These are phyloP conservation scores for Phylloporus arenicola DNA, from an alignment of 768 basidiomycete genomes.

Conservation along the genomic window DNA sequence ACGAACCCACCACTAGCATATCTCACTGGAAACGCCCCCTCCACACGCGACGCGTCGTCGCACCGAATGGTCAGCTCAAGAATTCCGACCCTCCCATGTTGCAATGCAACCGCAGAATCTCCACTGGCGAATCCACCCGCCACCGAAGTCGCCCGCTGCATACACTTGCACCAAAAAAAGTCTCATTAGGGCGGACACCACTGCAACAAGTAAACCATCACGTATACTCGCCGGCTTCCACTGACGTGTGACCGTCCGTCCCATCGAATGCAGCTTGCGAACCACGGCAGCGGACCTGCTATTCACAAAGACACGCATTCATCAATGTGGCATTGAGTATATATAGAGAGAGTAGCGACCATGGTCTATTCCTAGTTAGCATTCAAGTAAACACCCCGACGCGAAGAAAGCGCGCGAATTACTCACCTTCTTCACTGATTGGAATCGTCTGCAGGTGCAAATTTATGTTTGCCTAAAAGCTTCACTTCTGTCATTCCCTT, in stretches of 20 bases:
- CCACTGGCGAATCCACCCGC: constrained; percentile 11
- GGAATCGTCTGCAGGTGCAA: constrained; percentile 46
- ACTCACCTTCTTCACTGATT: constrained; percentile 18
- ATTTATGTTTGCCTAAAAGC: constrained; percentile 72
- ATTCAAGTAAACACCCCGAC: constrained; percentile 9
- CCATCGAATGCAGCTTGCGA: neutral
- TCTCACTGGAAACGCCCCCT: too few species aligned
- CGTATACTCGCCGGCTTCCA: constrained; percentile 13
- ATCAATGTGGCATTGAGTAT: constrained; percentile 18
- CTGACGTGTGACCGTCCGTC: constrained; percentile 13
- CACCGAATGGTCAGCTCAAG: neutral
- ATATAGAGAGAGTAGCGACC: constrained; percentile 17
- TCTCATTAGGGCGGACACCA: neutral
- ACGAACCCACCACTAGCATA: neutral
- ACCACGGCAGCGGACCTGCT: constrained; percentile 17
- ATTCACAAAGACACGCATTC: constrained; percentile 11
- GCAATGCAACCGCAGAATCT: neutral
- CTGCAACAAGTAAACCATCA: constrained; percentile 5
- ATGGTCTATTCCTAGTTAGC: constrained; percentile 9
- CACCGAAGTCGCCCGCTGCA: neutral
- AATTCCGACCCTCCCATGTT: neutral
- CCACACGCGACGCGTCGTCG: too few species aligned
- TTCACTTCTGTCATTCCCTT: constrained; percentile 81
- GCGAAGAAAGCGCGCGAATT: neutral
- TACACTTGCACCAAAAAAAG: neutral